These are phyloP conservation scores for maize (Zea mays) DNA, from an alignment of 176 grass and related monocot species.

Conservation along the genomic window Zm-B73-REFERENCE-NAM-5.0 NC_050104.1:16093501-16094000, in stretches of 20 bases:
- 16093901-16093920: constrained; percentile 29
- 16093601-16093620: constrained; percentile 54
- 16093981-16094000: too few species aligned
- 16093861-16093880: constrained; percentile 43
- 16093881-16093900: constrained; percentile 37
- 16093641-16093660: constrained; percentile 50
- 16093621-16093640: constrained; percentile 47
- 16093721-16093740: not conserved
- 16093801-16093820: not conserved
- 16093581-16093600: constrained; percentile 32
- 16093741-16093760: not conserved
- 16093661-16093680: not conserved
- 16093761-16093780: not conserved
- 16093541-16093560: constrained; percentile 25
- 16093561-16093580: constrained; percentile 43
- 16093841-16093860: not conserved
- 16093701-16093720: not conserved
- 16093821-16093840: not conserved
- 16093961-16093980: too few species aligned
- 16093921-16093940: too few species aligned
- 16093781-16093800: not conserved
- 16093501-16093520: constrained; percentile 19
- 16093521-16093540: constrained; percentile 34
- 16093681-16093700: not conserved
- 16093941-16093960: too few species aligned